Conservation (phyloP, 1,284 basidiomycete genomes). For the Sutorius eximius region DNA sequence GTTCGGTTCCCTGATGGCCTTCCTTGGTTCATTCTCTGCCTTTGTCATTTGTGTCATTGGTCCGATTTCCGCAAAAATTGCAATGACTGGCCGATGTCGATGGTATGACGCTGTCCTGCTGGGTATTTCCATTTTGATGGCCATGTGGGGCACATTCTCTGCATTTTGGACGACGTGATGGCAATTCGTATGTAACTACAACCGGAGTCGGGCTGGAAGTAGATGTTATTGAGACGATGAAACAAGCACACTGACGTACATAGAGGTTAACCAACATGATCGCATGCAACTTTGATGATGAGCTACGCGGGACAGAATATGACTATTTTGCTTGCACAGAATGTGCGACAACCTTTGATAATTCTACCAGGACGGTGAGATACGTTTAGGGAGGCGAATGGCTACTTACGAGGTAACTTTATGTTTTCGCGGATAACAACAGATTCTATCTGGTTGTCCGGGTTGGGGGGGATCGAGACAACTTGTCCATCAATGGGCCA, state of each 20-base stretch:
- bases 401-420: conserved; percentile 78
- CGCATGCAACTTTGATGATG: conserved; percentile 2
- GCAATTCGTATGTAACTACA: not conserved
- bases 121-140: conserved; percentile 61
- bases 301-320: conserved; percentile 1
- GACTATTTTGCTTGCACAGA: conserved; percentile 46
- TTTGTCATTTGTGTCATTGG: conserved; percentile 84
- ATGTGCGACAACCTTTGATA: conserved; percentile 81
- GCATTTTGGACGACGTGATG: conserved; percentile 49
- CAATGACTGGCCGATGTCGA: conserved; percentile 50
- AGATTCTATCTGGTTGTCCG: conserved; percentile 94
- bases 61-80: conserved; percentile 67
- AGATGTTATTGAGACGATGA: not conserved
- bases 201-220: not conserved
- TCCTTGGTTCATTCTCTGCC: conserved; percentile 84
- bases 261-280: not conserved
- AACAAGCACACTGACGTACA: not conserved
- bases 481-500: conserved; percentile 74
- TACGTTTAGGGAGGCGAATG: not conserved
- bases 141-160: conserved; percentile 75
- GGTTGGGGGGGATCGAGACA: conserved; percentile 78
- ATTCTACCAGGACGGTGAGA: conserved; percentile 50
- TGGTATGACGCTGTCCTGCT: conserved; percentile 59
- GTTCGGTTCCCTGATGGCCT: conserved; percentile 89
- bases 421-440: conserved; percentile 92